Percentiles rank a stretch among this genome's conserved stretches.
phyloP scores from a whole-genome alignment of 2,329 filamentous ascomycete genomes.

The Helotiales sp. region DNA sequence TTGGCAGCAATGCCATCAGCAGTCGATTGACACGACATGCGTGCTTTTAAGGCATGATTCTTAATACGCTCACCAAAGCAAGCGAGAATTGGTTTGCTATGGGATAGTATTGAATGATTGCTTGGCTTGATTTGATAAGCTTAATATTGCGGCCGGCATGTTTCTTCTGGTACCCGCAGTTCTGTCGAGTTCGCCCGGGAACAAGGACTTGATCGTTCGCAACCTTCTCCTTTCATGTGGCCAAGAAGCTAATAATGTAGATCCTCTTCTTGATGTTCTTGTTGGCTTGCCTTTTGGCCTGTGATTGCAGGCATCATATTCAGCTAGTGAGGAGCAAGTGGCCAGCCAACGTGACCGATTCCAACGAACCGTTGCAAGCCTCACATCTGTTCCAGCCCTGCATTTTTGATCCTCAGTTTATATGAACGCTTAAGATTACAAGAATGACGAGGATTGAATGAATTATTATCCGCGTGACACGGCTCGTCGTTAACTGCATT shows the following conservation, averaged over 20 bases:
- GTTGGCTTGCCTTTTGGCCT: slow-evolving; percentile 4
- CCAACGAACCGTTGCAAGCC: background rate
- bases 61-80: background rate
- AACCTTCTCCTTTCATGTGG: slow-evolving; percentile 2
- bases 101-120: background rate
- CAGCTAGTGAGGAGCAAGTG: background rate
- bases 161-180: background rate
- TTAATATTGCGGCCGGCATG: background rate
- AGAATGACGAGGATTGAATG: background rate
- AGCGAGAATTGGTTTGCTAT: background rate
- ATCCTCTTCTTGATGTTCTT: slow-evolving; percentile 1
- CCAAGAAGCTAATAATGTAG: no score
- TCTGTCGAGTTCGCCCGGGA: background rate
- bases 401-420: background rate
- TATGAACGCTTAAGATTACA: background rate
- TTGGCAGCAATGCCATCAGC: slow-evolving; percentile 6
- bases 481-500: background rate
- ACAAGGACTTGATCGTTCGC: background rate
- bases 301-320: slow-evolving; percentile 3
- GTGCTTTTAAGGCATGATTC: slow-evolving; percentile 8
- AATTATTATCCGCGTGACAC: no score
- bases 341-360: background rate
- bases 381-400: no score
- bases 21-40: slow-evolving; percentile 1
- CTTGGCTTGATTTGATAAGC: slow-evolving; percentile 6